These are phyloP conservation scores for Umbelopsis sp. DNA, from an alignment of 192 early-diverging fungal genomes.

Conservation along the genomic window DNA sequence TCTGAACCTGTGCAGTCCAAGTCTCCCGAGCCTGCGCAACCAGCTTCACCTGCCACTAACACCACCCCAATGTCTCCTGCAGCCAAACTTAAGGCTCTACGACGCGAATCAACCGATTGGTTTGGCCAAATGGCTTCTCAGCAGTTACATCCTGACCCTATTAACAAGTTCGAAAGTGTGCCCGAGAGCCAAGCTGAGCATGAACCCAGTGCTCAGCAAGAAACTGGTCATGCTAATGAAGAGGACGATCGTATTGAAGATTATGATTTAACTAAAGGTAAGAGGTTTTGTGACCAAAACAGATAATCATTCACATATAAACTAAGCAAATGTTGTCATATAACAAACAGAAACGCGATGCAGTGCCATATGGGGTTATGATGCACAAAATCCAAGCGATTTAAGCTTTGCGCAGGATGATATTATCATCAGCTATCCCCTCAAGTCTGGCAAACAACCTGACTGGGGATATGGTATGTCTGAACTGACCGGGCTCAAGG, in stretches of 20 bases:
- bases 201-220: background rate
- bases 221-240: background rate
- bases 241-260: background rate
- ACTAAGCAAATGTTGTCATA: background rate
- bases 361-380: conserved; percentile 46
- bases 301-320: background rate
- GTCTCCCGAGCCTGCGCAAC: background rate
- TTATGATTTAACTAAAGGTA: conserved; percentile 23
- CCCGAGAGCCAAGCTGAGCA: background rate
- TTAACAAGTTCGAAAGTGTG: background rate
- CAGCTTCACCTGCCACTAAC: background rate
- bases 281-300: background rate
- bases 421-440: conserved; percentile 38
- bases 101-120: conserved; percentile 54
- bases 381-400: conserved; percentile 43
- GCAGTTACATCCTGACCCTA: background rate
- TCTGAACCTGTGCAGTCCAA: background rate
- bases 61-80: conserved; percentile 13
- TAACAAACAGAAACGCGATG: conserved; percentile 22
- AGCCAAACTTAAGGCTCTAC: conserved; percentile 29
- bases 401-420: conserved; percentile 44
- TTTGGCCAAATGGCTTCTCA: conserved; percentile 50
- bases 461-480: conserved; percentile 55
- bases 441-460: conserved; percentile 36
- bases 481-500: conserved; percentile 39